phyloP scores from a whole-genome alignment of 169 alveolate species.

The Miamiensis avidus region DNA sequence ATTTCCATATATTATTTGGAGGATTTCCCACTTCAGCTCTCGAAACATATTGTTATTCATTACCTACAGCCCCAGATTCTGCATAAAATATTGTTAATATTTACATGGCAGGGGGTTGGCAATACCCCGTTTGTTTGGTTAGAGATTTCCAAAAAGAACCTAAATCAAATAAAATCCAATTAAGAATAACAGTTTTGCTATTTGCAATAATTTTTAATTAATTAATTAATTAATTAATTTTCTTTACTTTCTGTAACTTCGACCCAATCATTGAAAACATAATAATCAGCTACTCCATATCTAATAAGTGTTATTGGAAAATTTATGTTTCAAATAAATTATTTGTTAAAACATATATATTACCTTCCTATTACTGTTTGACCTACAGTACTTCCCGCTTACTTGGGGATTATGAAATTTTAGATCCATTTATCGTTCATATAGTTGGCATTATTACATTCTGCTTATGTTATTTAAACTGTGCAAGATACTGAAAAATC shows the following conservation, averaged over 20 bases:
- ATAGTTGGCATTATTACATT: not conserved
- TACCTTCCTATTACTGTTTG: not conserved
- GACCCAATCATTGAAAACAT: not conserved
- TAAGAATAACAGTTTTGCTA: not conserved
- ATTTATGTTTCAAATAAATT: too few species aligned
- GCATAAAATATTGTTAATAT: not conserved
- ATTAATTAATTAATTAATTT: too few species aligned
- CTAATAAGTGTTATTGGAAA: too few species aligned
- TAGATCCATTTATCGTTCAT: not conserved
- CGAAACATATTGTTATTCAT: not conserved
- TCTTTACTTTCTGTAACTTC: not conserved
- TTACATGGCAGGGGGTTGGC: not conserved
- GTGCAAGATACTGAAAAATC: not conserved
- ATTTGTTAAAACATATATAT: not conserved
- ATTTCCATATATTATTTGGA: too few species aligned
- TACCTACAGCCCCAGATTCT: not conserved
- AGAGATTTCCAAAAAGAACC: not conserved
- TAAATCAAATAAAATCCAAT: too few species aligned
- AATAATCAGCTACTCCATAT: not conserved
- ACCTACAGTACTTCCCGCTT: not conserved
- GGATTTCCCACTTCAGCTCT: not conserved
- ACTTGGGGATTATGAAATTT: not conserved
- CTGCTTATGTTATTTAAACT: not conserved
- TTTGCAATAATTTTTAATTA: not conserved
- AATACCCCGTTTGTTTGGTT: not conserved